Conservation (phyloP, 331 rosid species). For the Spiraea crenata region DNA sequence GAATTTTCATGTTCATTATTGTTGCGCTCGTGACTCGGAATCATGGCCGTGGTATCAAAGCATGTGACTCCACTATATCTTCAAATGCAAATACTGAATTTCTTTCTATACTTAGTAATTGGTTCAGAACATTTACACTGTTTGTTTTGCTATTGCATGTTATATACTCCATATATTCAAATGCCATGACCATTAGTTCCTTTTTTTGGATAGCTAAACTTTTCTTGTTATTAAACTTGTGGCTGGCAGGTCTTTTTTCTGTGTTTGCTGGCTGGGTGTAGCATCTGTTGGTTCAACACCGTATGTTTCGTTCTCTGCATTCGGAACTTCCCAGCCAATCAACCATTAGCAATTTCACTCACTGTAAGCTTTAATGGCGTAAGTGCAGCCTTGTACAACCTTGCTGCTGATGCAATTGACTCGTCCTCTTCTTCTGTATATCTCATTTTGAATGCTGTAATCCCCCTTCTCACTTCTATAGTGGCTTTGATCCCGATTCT, state of each 20-base stretch:
- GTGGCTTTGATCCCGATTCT: conserved; percentile 71
- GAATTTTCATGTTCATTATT: too few relatives aligned
- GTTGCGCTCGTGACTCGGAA: too few relatives aligned
- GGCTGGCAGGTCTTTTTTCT: conserved; percentile 65
- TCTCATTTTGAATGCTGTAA: conserved; percentile 68
- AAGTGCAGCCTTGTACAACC: conserved; percentile 93
- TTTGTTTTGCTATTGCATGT: background rate
- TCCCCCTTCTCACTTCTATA: conserved; percentile 66
- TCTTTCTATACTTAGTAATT: background rate
- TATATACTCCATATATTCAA: too few relatives aligned
- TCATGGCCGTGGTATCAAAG: too few relatives aligned
- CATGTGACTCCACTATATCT: too few relatives aligned
- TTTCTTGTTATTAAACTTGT: background rate
- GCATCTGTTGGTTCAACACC: conserved; percentile 99
- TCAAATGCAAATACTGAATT: background rate
- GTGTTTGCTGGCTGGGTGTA: conserved; percentile 74
- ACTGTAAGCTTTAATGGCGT: conserved; percentile 95
- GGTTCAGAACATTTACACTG: background rate
- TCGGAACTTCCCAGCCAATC: conserved; percentile 71
- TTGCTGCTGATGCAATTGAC: conserved; percentile 72
- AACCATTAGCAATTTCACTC: conserved; percentile 82
- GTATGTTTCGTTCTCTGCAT: conserved; percentile 94
- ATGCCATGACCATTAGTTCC: background rate
- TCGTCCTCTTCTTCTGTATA: conserved; percentile 57
- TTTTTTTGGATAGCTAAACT: conserved; percentile 2